Conservation (phyloP, 2,329 filamentous ascomycete species). For the Pseudovirgaria hyperparasitica region DNA sequence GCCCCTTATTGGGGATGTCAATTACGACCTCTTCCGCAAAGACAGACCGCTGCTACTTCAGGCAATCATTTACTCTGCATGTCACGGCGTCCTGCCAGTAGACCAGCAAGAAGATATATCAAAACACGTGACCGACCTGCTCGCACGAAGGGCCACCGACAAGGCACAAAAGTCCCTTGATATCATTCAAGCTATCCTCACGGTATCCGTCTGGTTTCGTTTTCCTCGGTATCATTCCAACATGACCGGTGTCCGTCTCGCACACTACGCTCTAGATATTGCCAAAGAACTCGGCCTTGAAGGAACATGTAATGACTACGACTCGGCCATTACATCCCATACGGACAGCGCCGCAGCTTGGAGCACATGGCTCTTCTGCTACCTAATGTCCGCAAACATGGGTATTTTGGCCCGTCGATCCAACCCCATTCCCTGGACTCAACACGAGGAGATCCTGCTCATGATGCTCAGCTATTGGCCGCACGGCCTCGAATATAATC, state of each 20-base stretch:
- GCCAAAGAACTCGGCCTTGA: slow-evolving; percentile 16
- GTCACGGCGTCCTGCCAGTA: too few species aligned
- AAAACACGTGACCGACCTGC: slow-evolving; percentile 11
- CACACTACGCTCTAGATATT: slow-evolving; percentile 17
- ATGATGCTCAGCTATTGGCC: too few species aligned
- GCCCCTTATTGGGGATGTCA: too few species aligned
- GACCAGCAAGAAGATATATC: slow-evolving; percentile 15
- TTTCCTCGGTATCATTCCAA: slow-evolving; percentile 9
- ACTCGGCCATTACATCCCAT: too few species aligned
- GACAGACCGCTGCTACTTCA: too few species aligned
- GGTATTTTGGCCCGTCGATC: slow-evolving; percentile 12
- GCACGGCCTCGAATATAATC: too few species aligned
- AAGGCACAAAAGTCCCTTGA: slow-evolving; percentile 14
- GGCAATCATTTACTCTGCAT: too few species aligned
- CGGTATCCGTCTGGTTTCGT: slow-evolving; percentile 14
- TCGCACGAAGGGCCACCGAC: slow-evolving; percentile 12
- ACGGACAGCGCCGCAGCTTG: slow-evolving; percentile 15
- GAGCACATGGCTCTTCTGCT: slow-evolving; percentile 18
- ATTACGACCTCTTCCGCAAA: too few species aligned
- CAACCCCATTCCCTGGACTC: slow-evolving; percentile 12
- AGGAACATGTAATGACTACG: too few species aligned
- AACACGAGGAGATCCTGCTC: slow-evolving; percentile 13
- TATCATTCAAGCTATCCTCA: slow-evolving; percentile 15
- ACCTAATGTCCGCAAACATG: slow-evolving; percentile 11
- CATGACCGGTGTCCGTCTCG: slow-evolving; percentile 13